Evolutionary conservation across 2,329 filamentous ascomycete species (phyloP).

Genomic region (Colletotrichum sp.): DNA sequence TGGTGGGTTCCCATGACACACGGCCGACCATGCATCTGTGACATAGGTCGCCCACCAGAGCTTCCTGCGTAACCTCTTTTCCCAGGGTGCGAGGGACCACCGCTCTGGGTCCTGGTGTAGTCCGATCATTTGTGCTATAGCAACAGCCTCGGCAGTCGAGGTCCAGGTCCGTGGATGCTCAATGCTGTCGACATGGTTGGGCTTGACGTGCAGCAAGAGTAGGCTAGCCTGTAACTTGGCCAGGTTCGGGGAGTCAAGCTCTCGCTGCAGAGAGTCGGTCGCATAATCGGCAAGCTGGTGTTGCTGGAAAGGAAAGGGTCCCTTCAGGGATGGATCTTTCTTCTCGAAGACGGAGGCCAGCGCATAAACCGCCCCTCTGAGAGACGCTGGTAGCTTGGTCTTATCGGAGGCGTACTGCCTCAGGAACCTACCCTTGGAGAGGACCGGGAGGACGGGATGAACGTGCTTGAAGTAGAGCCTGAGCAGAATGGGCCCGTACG

Average conservation of each 20-base stretch:
- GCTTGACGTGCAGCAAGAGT: slow-evolving; percentile 48
- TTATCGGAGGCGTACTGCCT: slow-evolving; percentile 41
- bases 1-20: slow-evolving; percentile 52
- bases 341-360: slow-evolving; percentile 48
- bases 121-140: slow-evolving; percentile 50
- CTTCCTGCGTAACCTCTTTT: slow-evolving; percentile 47
- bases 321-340: slow-evolving; percentile 34
- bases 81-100: slow-evolving; percentile 48
- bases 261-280: slow-evolving; percentile 46
- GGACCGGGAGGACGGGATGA: slow-evolving; percentile 47
- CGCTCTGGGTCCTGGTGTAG: slow-evolving; percentile 46
- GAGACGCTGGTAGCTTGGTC: slow-evolving; percentile 44
- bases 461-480: slow-evolving; percentile 51
- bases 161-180: slow-evolving; percentile 52
- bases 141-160: slow-evolving; percentile 45
- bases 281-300: slow-evolving; percentile 46
- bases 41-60: slow-evolving; percentile 51
- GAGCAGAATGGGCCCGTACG: slow-evolving; percentile 44
- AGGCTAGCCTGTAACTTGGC: slow-evolving; percentile 52
- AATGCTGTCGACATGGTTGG: slow-evolving; percentile 49
- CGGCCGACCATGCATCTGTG: slow-evolving; percentile 49
- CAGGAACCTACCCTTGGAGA: slow-evolving; percentile 50
- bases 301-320: slow-evolving; percentile 40
- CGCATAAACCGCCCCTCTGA: slow-evolving; percentile 50
- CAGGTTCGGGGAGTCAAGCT: slow-evolving; percentile 52